These are phyloP conservation scores for Oemleria cerasiformis DNA, from an alignment of 306 rosid species.

Conservation along the genomic window DNA sequence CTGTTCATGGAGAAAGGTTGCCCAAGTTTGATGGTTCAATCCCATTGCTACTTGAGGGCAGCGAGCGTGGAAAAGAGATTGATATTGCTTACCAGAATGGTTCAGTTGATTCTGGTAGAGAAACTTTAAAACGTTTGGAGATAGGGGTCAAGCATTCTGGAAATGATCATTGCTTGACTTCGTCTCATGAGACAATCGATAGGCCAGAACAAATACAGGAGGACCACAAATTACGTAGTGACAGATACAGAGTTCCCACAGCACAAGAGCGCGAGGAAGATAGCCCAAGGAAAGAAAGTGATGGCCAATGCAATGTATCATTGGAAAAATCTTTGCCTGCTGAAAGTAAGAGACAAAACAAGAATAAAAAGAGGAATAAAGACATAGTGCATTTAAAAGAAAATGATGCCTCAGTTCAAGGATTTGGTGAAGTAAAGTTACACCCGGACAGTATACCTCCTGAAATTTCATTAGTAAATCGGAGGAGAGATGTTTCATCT, in stretches of 20 bases:
- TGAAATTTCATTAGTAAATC: slow-evolving; percentile 25
- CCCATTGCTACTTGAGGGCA: slow-evolving; percentile 6
- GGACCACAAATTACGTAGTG: neutral
- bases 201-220: neutral
- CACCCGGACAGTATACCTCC: slow-evolving; percentile 24
- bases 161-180: slow-evolving; percentile 6
- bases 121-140: slow-evolving; percentile 12
- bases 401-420: slow-evolving; percentile 12
- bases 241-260: neutral
- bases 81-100: neutral
- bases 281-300: slow-evolving; percentile 2
- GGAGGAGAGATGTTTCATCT: slow-evolving; percentile 24
- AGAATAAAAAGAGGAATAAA: slow-evolving; percentile 3
- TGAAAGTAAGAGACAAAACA: slow-evolving; percentile 5
- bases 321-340: slow-evolving; percentile 7
- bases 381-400: slow-evolving; percentile 7
- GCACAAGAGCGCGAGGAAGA: neutral
- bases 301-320: neutral
- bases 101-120: slow-evolving; percentile 14
- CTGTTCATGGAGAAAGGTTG: slow-evolving; percentile 1
- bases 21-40: slow-evolving; percentile 4
- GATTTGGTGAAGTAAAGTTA: slow-evolving; percentile 23
- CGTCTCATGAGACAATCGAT: neutral
- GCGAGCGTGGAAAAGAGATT: slow-evolving; percentile 11
- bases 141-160: slow-evolving; percentile 6